Base-by-base conservation (phyloP, 345 rosid species). In the Trapa bicornis region DNA sequence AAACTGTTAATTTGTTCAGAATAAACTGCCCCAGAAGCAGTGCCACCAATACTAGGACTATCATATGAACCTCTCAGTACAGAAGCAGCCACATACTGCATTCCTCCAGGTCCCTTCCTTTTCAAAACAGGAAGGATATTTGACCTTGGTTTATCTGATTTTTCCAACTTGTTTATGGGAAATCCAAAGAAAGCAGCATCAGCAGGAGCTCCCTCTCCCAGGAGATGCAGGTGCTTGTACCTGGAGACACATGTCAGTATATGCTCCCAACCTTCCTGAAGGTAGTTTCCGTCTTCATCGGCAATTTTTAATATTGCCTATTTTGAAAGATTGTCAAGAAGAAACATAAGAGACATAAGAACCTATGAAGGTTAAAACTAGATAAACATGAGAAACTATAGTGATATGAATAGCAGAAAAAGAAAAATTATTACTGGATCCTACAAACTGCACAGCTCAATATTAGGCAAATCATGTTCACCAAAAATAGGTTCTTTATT, bases 211-310 rank as follows among this genome's bases (percentile, higher is more conserved):
- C 99, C 99, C 80, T 91, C 97, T 65, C 99, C 99, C 86, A 95
- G 78, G 61, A 95, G 96, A 85, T 89, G 96, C 54, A 95, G 86
- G 80, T 95, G 99, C 75, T 95, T 97, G 78, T 91, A 91, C 79
- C 99, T 87, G 61, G 97, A 95, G 73, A 95, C 96, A 76, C 99
- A 95, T 32, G 96, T 89, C 86, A 95, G 84, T 70, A 95, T 88
- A 85, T 95, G 99, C 77, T 91, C 99, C 99, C 99, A 95, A 68
- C 97, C 97, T 78, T 95, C 99, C 88, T 89, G 97, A 77, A 95
- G 81, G 80, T 87, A 91, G 76, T 91, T 91, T 14, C 99, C 99
- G 78, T 95, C 97, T 80, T 95, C 99, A 70, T 95, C 96, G 68
- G 97, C 99, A 79, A 95, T 80, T 67, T 89, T 80, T 71, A 95